Percentiles rank a stretch among this genome's conserved stretches.
Conservation (phyloP, 495 filamentous ascomycete genomes). For the Aspergillus leporis region DNA sequence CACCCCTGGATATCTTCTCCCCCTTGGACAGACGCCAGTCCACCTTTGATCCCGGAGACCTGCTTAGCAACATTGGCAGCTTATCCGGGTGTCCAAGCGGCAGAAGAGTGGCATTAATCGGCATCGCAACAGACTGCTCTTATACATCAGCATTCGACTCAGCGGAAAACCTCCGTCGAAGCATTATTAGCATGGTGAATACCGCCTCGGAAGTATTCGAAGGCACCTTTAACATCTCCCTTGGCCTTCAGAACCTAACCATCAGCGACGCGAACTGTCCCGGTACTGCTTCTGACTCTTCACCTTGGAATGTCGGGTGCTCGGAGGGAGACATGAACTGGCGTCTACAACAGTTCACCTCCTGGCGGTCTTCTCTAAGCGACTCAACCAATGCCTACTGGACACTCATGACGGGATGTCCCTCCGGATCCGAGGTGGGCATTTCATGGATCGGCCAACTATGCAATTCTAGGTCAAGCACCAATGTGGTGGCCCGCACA, state of each 20-base stretch:
- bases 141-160: constrained; percentile 68
- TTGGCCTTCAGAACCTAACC: constrained; percentile 78
- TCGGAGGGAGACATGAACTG: constrained; percentile 59
- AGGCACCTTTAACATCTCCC: constrained; percentile 81
- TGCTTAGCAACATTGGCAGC: constrained; percentile 62
- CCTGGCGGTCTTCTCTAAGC: constrained; percentile 66
- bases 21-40: constrained; percentile 65
- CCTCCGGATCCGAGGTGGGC: constrained; percentile 75
- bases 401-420: constrained; percentile 82
- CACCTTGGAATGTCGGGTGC: constrained; percentile 78
- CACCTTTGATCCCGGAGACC: not conserved
- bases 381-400: constrained; percentile 79
- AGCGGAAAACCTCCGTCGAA: constrained; percentile 55
- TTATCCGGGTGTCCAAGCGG: constrained; percentile 76
- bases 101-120: constrained; percentile 78
- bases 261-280: constrained; percentile 70
- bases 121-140: constrained; percentile 88
- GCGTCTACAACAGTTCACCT: constrained; percentile 76
- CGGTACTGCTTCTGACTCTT: constrained; percentile 52
- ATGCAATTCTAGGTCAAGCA: constrained; percentile 67
- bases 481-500: constrained; percentile 83
- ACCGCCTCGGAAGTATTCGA: constrained; percentile 80
- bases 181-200: constrained; percentile 79
- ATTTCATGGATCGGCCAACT: constrained; percentile 85
- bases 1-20: constrained; percentile 10